phyloP scores from a whole-genome alignment of 2,329 filamentous ascomycete genomes.

The Didymella keratinophila region DNA sequence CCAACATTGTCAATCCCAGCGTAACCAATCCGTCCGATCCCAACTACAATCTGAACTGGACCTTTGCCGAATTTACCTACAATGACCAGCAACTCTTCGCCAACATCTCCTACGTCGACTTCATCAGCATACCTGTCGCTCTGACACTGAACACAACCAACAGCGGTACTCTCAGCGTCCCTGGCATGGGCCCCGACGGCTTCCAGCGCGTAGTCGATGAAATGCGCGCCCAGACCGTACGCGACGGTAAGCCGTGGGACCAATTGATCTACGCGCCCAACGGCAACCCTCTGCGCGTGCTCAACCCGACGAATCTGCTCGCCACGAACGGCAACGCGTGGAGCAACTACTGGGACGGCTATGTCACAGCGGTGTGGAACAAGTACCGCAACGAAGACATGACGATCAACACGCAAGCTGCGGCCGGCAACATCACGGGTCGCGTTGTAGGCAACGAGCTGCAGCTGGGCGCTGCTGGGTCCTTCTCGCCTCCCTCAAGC shows the following conservation, averaged over 20 bases:
- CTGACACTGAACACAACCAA: constrained; percentile 56
- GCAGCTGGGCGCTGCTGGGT: constrained; percentile 52
- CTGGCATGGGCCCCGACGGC: constrained; percentile 66
- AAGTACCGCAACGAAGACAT: constrained; percentile 57
- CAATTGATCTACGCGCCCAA: constrained; percentile 60
- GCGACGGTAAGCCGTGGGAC: constrained; percentile 67
- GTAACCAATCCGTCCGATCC: constrained; percentile 68
- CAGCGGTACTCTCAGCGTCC: constrained; percentile 55
- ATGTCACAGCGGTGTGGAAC: constrained; percentile 61
- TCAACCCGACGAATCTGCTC: constrained; percentile 57
- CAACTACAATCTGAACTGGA: constrained; percentile 56
- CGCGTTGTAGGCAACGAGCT: constrained; percentile 54
- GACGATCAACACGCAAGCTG: constrained; percentile 71
- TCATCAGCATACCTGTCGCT: constrained; percentile 61
- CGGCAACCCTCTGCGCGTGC: constrained; percentile 49
- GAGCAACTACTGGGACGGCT: constrained; percentile 60
- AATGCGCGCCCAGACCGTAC: constrained; percentile 62
- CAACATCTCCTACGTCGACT: constrained; percentile 77
- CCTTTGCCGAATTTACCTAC: constrained; percentile 59
- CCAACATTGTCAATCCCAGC: constrained; percentile 77
- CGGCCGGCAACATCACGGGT: constrained; percentile 62
- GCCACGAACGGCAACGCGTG: constrained; percentile 58
- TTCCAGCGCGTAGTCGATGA: constrained; percentile 63
- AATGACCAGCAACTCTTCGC: constrained; percentile 58
- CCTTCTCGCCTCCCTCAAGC: constrained; percentile 63